These are phyloP conservation scores for Eucommia ulmoides DNA, from an alignment of 257 asterid genomes.

Conservation along the genomic window DNA sequence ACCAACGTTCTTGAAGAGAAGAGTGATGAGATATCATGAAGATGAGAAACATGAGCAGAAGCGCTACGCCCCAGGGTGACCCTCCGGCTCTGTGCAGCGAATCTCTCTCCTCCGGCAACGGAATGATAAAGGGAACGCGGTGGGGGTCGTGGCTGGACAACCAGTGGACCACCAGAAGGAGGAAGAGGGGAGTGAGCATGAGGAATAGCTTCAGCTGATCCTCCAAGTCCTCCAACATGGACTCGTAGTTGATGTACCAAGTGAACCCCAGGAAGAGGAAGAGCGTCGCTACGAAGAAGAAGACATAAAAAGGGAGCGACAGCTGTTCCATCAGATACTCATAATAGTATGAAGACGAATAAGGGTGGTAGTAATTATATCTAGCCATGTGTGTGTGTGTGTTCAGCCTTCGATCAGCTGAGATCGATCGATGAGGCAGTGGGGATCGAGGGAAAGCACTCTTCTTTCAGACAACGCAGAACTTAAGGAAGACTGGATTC, in stretches of 20 bases:
- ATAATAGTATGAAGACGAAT: constrained; percentile 36
- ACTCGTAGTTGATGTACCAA: constrained; percentile 74
- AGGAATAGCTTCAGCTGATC: constrained; percentile 43
- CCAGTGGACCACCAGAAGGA: constrained; percentile 63
- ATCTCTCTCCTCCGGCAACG: constrained; percentile 56
- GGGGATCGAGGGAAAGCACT: too few relatives aligned
- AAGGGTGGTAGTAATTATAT: too few relatives aligned
- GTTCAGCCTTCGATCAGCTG: too few relatives aligned
- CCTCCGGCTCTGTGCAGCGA: constrained; percentile 56
- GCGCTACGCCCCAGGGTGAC: constrained; percentile 46
- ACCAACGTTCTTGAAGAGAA: constrained; percentile 53
- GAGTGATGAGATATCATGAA: constrained; percentile 55
- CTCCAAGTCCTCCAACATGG: constrained; percentile 31
- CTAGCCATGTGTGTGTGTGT: constrained; percentile 57
- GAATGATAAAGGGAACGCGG: constrained; percentile 27
- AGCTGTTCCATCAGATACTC: constrained; percentile 52
- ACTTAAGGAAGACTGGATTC: too few relatives aligned
- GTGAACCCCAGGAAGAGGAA: constrained; percentile 50
- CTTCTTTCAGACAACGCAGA: too few relatives aligned
- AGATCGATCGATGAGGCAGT: too few relatives aligned
- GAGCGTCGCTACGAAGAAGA: constrained; percentile 37
- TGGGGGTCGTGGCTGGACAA: constrained; percentile 35
- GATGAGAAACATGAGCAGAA: constrained; percentile 45
- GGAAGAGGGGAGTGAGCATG: constrained; percentile 54
- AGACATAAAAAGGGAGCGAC: constrained; percentile 49